Conservation (phyloP, 1,139 yeast species). For the Candida tropicalis region DNA sequence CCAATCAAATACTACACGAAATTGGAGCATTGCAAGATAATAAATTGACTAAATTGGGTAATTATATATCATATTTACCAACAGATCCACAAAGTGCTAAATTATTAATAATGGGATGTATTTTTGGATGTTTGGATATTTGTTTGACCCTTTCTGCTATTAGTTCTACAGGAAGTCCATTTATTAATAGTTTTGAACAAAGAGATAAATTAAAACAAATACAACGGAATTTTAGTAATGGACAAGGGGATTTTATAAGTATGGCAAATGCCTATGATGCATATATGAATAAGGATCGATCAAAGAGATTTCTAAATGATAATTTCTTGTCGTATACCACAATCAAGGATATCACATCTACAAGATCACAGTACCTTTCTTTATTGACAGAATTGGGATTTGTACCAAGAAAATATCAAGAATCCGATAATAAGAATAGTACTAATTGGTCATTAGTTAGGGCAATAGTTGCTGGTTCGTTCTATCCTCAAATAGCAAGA, state of each 20-base stretch:
- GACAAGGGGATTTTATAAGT: conserved; percentile 74
- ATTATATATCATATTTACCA: conserved; percentile 77
- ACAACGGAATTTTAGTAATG: conserved; percentile 39
- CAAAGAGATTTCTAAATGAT: conserved; percentile 58
- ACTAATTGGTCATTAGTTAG: conserved; percentile 54
- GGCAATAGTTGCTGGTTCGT: conserved; percentile 76
- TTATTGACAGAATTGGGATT: conserved; percentile 78
- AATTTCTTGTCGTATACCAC: conserved; percentile 65
- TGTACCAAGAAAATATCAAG: conserved; percentile 51
- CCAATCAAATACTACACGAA: conserved; percentile 61
- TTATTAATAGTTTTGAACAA: conserved; percentile 60
- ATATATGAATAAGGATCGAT: conserved; percentile 41
- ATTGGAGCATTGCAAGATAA: conserved; percentile 70
- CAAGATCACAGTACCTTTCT: conserved; percentile 67
- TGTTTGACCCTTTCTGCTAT: conserved; percentile 78
- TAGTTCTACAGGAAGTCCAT: conserved; percentile 73
- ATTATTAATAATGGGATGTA: conserved; percentile 71
- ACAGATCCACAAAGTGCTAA: conserved; percentile 88
- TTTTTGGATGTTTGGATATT: conserved; percentile 80
- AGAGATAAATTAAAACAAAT: conserved; percentile 63
- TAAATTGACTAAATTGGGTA: conserved; percentile 76
- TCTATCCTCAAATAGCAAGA: conserved; percentile 80
- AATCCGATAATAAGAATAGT: conserved; percentile 49
- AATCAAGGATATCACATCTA: conserved; percentile 70
- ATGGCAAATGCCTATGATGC: conserved; percentile 58